Evolutionary conservation across 1,284 basidiomycete genomes (phyloP), one percentile per base, ranked within the genome.

Genomic region (Irpex sp.): DNA sequence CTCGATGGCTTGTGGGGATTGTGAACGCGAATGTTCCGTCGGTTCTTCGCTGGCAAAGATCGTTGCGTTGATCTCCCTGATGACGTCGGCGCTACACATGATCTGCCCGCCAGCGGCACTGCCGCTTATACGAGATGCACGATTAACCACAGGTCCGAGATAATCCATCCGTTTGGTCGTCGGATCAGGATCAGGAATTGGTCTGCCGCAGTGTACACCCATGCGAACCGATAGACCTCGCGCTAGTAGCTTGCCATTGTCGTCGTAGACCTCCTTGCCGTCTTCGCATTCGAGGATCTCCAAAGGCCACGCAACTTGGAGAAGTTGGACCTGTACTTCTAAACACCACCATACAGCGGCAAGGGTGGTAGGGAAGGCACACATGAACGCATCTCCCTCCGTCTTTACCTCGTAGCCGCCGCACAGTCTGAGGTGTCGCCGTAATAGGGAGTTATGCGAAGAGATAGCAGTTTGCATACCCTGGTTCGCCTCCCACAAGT

Each of bases 341-440:
- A 98, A 84, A 70, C 91, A 93, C 94, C 95, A 99, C 80, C 96
- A 87, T 47, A 99, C 76, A 0, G 95, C 97, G 0, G 93, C 85
- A 3, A 94, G 83, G 6, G 96, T 88, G 4, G 88, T 93, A 7
- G 93, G 92, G 84, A 99, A 99, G 15, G 96, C 96, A 57, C 97
- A 96, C 93, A 99, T 97, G 81, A 99, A 99, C 0, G 97, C 91
- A 73, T 99, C 97, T 44, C 97, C 97, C 89, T 99, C 97, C 19
- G 97, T 99, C 78, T 99, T 99, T 71, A 98, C 97, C 78, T 99
- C 96, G 77, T 98, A 99, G 0, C 97, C 97, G 51, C 96, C 96
- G 72, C 96, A 97, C 60, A 93, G 83, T 37, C 97, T 87, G 52
- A 99, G 79, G 68, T 94, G 91, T 8, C 96, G 85, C 21, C 97